phyloP scores from a whole-genome alignment of 176 grass and related monocot species.

The Triticum turgidum region DNA sequence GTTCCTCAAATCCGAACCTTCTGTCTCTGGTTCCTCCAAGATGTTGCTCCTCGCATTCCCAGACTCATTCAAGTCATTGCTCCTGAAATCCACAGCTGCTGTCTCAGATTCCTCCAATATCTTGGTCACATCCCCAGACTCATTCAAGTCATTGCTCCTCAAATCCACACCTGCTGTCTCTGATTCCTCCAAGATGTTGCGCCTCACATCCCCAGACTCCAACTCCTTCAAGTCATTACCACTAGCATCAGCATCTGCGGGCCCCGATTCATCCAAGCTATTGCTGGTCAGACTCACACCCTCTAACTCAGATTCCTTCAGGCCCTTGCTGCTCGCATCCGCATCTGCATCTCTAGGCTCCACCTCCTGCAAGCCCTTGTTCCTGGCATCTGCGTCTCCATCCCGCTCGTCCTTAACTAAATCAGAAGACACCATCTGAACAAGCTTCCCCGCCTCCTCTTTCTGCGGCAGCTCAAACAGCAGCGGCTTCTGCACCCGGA shows the following conservation, averaged over 20 bases:
- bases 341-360: background rate
- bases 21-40: conserved; percentile 34
- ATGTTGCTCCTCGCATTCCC: conserved; percentile 14
- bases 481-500: conserved; percentile 44
- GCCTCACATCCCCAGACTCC: background rate
- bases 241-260: background rate
- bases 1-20: background rate
- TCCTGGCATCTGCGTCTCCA: conserved; percentile 24
- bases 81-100: conserved; percentile 22
- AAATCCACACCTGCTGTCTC: background rate
- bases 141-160: conserved; percentile 34
- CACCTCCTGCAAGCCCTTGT: conserved; percentile 24
- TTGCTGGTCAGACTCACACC: conserved; percentile 7
- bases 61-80: conserved; percentile 22
- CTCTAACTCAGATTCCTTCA: conserved; percentile 20
- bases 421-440: conserved; percentile 37
- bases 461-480: conserved; percentile 41
- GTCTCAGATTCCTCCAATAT: conserved; percentile 12
- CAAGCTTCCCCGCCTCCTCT: conserved; percentile 35
- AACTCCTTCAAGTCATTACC: conserved; percentile 26
- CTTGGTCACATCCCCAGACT: conserved; percentile 4
- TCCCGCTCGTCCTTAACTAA: conserved; percentile 47
- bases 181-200: conserved; percentile 25
- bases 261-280: conserved; percentile 25
- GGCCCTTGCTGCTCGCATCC: conserved; percentile 31